phyloP scores from a whole-genome alignment of 352 stramenopile species.

The Phytophthora pluvialis region DNA sequence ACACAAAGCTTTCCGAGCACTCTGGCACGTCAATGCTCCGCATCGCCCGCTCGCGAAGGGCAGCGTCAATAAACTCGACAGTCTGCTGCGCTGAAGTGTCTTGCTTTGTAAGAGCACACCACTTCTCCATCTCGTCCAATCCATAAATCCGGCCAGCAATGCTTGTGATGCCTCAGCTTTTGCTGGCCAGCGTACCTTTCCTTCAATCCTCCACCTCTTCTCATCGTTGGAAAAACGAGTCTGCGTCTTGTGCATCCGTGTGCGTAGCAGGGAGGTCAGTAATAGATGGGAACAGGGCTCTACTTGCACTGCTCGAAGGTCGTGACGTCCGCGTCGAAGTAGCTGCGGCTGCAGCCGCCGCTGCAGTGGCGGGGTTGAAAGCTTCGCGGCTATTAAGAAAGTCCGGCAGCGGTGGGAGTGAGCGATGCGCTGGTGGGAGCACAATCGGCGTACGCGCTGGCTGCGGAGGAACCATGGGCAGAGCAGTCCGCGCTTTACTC shows the following conservation, averaged over 20 bases:
- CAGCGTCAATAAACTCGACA: slow-evolving; percentile 87
- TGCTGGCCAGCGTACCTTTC: too few species aligned
- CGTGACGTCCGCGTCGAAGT: slow-evolving; percentile 17
- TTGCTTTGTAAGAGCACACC: too few species aligned
- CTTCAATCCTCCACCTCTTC: neutral
- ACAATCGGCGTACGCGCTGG: slow-evolving; percentile 60
- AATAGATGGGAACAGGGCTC: slow-evolving; percentile 57
- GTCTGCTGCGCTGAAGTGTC: too few species aligned
- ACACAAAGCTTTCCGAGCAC: slow-evolving; percentile 66
- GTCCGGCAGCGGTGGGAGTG: slow-evolving; percentile 63
- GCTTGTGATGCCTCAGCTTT: too few species aligned
- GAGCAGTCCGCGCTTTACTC: slow-evolving; percentile 27
- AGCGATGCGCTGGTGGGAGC: slow-evolving; percentile 54
- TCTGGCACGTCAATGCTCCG: slow-evolving; percentile 79
- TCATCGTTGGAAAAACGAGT: slow-evolving; percentile 56
- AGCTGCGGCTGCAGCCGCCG: slow-evolving; percentile 8
- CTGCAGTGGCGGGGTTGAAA: slow-evolving; percentile 51
- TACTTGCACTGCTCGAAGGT: slow-evolving; percentile 25
- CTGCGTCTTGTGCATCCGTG: slow-evolving; percentile 47
- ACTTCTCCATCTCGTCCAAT: too few species aligned
- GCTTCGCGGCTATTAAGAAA: slow-evolving; percentile 70
- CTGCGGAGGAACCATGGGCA: slow-evolving; percentile 30
- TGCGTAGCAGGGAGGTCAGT: slow-evolving; percentile 43
- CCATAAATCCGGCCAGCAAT: too few species aligned
- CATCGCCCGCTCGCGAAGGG: slow-evolving; percentile 76